Evolutionary conservation across 2,329 filamentous ascomycete genomes (phyloP).

Genomic region (Fusarium abutilonis): DNA sequence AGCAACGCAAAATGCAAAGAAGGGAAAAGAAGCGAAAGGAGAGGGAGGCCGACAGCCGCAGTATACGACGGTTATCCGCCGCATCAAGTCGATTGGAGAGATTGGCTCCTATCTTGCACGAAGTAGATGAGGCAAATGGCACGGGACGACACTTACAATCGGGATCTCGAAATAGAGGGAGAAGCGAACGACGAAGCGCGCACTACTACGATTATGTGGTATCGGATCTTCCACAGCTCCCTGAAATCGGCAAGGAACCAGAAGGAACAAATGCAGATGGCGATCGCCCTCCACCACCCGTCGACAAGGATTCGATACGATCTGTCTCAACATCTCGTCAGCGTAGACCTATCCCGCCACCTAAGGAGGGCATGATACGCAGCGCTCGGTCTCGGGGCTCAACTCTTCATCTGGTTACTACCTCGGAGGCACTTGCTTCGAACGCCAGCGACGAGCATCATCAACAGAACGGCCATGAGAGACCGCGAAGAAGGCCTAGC

Average conservation of each 20-base stretch:
- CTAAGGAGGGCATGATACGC: conserved; percentile 79
- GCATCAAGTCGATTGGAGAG: conserved; percentile 88
- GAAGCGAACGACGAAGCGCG: conserved; percentile 79
- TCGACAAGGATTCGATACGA: conserved; percentile 81
- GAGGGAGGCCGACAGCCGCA: conserved; percentile 82
- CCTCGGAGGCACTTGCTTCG: conserved; percentile 60
- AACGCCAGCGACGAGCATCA: conserved; percentile 46
- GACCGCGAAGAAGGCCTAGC: conserved; percentile 65
- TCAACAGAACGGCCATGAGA: conserved; percentile 52
- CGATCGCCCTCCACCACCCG: conserved; percentile 71
- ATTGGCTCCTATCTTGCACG: conserved; percentile 78
- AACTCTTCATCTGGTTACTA: conserved; percentile 85
- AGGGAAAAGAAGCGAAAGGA: conserved; percentile 86
- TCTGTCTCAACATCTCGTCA: conserved; percentile 81
- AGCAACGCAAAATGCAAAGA: conserved; percentile 84
- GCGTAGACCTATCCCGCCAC: conserved; percentile 80
- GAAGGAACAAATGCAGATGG: conserved; percentile 56
- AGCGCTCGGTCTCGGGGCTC: conserved; percentile 81
- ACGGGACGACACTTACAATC: conserved; percentile 56
- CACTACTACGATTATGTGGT: conserved; percentile 70
- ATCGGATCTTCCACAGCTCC: conserved; percentile 80
- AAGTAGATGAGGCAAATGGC: conserved; percentile 80
- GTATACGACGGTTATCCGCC: conserved; percentile 82
- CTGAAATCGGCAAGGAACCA: conserved; percentile 65
- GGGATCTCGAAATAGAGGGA: conserved; percentile 74